Base-by-base conservation (phyloP, 768 basidiomycete genomes). In the Calocybe cyanea region DNA sequence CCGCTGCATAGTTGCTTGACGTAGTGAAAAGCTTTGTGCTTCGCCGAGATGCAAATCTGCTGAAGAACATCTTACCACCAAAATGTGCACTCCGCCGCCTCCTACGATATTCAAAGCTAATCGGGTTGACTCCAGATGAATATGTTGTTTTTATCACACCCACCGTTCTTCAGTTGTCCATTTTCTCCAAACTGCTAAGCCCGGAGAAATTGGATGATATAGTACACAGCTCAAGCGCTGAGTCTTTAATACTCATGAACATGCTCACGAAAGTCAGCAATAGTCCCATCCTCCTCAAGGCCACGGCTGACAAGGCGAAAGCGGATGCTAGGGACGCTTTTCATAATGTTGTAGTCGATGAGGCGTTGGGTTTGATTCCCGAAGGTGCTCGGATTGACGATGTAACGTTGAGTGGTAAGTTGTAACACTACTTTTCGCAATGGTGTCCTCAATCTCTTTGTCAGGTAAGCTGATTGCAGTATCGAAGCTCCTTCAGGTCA, bases 81-180 rank as follows among this genome's bases (percentile, higher is more conserved):
- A 96, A 96, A 71, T 72, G 94, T 96, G 46, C 49, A 85, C 63
- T 5, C 20, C 4, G 10, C 35, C 10, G 18, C 5, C 25, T 28
- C 5, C 25, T 19, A 6, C 13, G 21, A 14, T 18, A 15, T 31
- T 19, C 48, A 21, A 50, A 17, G 17, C 31, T 7, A 40, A 28
- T 10, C 35, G 14, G 38, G 4, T 21, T 20, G 24, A 10, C 8
- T 7, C 7, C 52, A 98, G 95, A 89, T 59, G 96, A 99, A 81
- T 97, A 95, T 60, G 87, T 95, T n/a, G 83, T 98, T n/a, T 98
- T 98, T 62, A 75, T 96, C 23, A 83, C 83, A 4, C 95, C 96
- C 0, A 93, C 92, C 0, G 39, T 66, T n/a, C 67, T 96, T 14
- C 95, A 99, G 56, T 63, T 89, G 5, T 70, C 78, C 10, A 85